Evolutionary conservation across 129 eudicot species (phyloP), one percentile per base, ranked within the genome.

Genomic region (Arctium minus): DNA sequence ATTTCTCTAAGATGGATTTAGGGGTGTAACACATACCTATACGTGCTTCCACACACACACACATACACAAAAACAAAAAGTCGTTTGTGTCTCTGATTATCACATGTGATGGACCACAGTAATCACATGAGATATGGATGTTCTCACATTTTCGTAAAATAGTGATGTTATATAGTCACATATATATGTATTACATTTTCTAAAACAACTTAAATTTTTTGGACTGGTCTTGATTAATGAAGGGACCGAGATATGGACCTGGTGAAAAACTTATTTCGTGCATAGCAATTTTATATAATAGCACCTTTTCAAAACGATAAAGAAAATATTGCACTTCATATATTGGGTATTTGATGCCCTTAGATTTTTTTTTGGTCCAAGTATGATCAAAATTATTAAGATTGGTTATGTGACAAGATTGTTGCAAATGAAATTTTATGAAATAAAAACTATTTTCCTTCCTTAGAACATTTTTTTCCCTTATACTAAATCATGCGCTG

Each of bases 401-500:
- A 75, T 48, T 44, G 36, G 8, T 29, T 48, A 8, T 27, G 13
- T 3, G 3, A 53, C 18, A 53, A 53, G 65, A 53, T 53, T 53
- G 22, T 39, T 64, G 39, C 42, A 67, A 39, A 27, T 38, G 29
- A 29, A 18, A 11, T 5, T 4, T 2, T 38, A 9, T 22, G 17
- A 50, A 76, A 76, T 5, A 9, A 15, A 68, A 39, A 2, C 67
- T 8, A 32, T 15, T 40, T 29, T 76, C 62, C 7, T 75, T 44
- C 71, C 3, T 5, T 82, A 35, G 48, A 44, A 3, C n/a, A 12
- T 50, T 3, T 29, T 0, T 18, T 29, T 76, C 5, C n/a, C 10
- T 27, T 60, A 29, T 35, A n/a, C n/a, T 11, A 22, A 30, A 77
- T 86, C 79, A 81, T 10, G 76, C 88, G 72, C 80, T 81, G 0